These are phyloP conservation scores for Colletotrichum lupini DNA, from an alignment of 2,329 filamentous ascomycete genomes.

Conservation along the genomic window DNA sequence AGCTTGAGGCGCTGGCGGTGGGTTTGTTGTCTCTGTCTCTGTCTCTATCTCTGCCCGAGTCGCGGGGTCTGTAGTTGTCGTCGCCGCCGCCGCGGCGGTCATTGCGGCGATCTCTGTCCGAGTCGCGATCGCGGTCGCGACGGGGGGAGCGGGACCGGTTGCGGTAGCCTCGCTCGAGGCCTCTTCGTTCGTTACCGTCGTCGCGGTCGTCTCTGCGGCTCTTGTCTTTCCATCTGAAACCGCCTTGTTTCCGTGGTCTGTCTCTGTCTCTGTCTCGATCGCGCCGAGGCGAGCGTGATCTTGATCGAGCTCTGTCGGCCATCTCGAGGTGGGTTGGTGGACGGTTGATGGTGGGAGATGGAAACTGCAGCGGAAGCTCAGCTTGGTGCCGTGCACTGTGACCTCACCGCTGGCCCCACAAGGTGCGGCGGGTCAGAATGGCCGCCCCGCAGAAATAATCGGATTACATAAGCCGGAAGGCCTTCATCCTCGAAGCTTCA, in stretches of 20 bases:
- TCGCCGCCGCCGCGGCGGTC: constrained; percentile 51
- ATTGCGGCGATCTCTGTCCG: constrained; percentile 37
- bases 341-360: not conserved
- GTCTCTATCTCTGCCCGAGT: constrained; percentile 23
- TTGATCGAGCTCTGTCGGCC: constrained; percentile 31
- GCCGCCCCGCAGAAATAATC: rapidly evolving
- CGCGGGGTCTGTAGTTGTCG: constrained; percentile 37
- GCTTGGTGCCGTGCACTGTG: not conserved
- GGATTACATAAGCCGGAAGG: not conserved
- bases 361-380: not conserved
- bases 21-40: constrained; percentile 33
- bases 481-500: not conserved
- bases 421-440: not conserved
- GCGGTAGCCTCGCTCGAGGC: constrained; percentile 64
- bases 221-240: constrained; percentile 70
- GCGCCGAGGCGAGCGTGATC: constrained; percentile 35
- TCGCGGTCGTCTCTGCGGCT: constrained; percentile 56
- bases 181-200: constrained; percentile 47
- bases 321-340: constrained; percentile 14
- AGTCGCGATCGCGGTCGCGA: constrained; percentile 41
- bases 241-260: constrained; percentile 39
- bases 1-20: constrained; percentile 41
- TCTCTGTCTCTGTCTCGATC: constrained; percentile 28
- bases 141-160: constrained; percentile 54
- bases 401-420: not conserved